Base-by-base conservation (phyloP, 345 rosid species). In the Garcia nutans region DNA sequence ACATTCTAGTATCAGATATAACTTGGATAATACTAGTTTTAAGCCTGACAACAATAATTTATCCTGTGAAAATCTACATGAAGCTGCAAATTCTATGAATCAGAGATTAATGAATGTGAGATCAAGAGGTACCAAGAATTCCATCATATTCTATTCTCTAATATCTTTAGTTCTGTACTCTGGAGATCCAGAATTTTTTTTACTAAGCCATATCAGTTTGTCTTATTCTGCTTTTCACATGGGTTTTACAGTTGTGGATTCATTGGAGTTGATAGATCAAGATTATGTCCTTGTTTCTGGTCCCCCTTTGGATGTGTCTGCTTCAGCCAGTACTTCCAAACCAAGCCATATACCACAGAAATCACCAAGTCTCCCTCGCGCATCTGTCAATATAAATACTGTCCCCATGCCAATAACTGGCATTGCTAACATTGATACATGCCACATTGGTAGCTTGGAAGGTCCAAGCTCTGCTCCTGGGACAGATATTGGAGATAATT, bases 281-380 rank as follows among this genome's bases (percentile, higher is more conserved):
- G 99, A 96, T 68, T 96, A 83, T 63, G 98, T 96, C 85, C 57
- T 96, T 26, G 95, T 96, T 49, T 88, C 94, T 84, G 91, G 95
- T 75, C 97, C 99, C 24, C 88, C 93, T 57, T 74, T 85, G 84
- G 97, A 92, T 66, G 72, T 83, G 50, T 88, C 92, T 45, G 82
- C 90, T 50, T 87, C 87, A 28, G 72, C 86, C n/a, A 83, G 89
- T 81, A 75, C 79, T 61, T 88, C 89, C 75, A 90, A 87, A 79
- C 91, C 90, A 72, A 81, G 78, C 79, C 82, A 83, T 75, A 76
- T 84, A 33, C 89, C 84, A 52, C 77, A 73, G 82, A 89, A 84
- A 82, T 79, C 87, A 55, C 88, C 72, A 74, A 86, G 87, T 82
- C 85, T 89, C 26, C 87, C 85, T 24, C 70, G 56, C 78, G 83